Evolutionary conservation across 2,329 filamentous ascomycete genomes (phyloP), one percentile per base, ranked within the genome.

Genomic region (Lecanicillium sp.): DNA sequence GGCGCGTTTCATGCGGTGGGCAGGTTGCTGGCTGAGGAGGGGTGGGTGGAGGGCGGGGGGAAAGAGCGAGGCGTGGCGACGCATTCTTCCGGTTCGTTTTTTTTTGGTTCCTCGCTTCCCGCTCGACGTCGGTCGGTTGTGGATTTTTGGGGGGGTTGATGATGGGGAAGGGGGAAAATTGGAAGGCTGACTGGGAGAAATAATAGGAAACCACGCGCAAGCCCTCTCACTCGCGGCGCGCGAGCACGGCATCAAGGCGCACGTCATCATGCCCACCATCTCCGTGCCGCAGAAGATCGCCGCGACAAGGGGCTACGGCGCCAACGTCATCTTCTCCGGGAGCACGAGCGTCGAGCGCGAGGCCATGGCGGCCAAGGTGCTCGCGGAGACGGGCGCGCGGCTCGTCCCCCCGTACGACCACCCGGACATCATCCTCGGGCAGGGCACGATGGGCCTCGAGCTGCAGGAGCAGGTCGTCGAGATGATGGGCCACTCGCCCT

Each of bases 261-360:
- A 91, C 69, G 90, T 97, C 60, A 83, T 97, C 51, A 97, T 97
- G 91, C 91, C 91, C 0, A 65, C 69, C n/a, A 93, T 93, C 61
- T 85, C 83, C 49, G 84, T 87, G 0, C 79, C 86, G n/a, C 83
- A 83, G 53, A 97, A 97, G 67, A 89, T 96, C 53, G 84, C 86
- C 3, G 90, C 85, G 0, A 95, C 91, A 0, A 72, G 75, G 56
- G 77, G 81, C 5, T 89, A 95, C 65, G 87, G 87, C 52, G 87
- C 89, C 4, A 73, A 75, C 33, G 78, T 97, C 26, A 73, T 88
- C 49, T 94, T 95, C 72, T 87, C 82, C 60, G 91, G 91, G 14
- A 84, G 82, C 50, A 95, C 90, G 2, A 79, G 79, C 33, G 70
- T 77, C 4, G 91, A 96, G 72, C 82, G 93, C 40, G 89, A 95